Percentiles rank a stretch among this genome's conserved stretches.
Evolutionary conservation across 768 basidiomycete species (phyloP).

Genomic region (Neoboletus magnificus): DNA sequence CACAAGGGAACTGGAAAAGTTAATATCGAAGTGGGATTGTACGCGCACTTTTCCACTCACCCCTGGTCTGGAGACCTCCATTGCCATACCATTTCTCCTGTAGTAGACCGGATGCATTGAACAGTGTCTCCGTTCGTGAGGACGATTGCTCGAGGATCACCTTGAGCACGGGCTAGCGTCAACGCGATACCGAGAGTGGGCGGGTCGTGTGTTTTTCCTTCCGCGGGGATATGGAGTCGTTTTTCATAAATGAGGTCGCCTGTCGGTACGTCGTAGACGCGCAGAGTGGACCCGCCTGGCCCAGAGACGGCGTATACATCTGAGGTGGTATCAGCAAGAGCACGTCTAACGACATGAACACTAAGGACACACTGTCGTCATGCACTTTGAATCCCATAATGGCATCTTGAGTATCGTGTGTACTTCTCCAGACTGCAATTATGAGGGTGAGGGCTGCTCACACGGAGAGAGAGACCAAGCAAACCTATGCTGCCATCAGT

Average conservation of each 20-base stretch:
- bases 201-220: slow-evolving; percentile 49
- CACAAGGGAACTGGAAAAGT: slow-evolving; percentile 50
- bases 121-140: slow-evolving; percentile 61
- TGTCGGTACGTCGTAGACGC: slow-evolving; percentile 59
- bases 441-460: background rate
- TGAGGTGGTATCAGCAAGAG: slow-evolving; percentile 24
- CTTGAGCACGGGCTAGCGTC: slow-evolving; percentile 32
- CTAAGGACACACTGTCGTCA: slow-evolving; percentile 47
- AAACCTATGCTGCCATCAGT: slow-evolving; percentile 69
- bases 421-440: slow-evolving; percentile 71
- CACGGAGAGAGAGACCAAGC: slow-evolving; percentile 5
- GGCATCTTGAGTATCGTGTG: slow-evolving; percentile 66
- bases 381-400: slow-evolving; percentile 62
- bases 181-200: slow-evolving; percentile 54
- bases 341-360: background rate
- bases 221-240: slow-evolving; percentile 46
- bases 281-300: slow-evolving; percentile 62
- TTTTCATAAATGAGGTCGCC: slow-evolving; percentile 69
- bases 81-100: slow-evolving; percentile 61
- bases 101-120: slow-evolving; percentile 43
- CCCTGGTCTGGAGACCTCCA: slow-evolving; percentile 69
- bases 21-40: background rate
- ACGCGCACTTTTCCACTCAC: slow-evolving; percentile 38
- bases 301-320: slow-evolving; percentile 76
- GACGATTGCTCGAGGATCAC: slow-evolving; percentile 35